A percentile compares a stretch with the other conserved stretches of the same genome.
Evolutionary conservation across 2,329 filamentous ascomycete species (phyloP).

Genomic region (Camptophora hylomeconis): DNA sequence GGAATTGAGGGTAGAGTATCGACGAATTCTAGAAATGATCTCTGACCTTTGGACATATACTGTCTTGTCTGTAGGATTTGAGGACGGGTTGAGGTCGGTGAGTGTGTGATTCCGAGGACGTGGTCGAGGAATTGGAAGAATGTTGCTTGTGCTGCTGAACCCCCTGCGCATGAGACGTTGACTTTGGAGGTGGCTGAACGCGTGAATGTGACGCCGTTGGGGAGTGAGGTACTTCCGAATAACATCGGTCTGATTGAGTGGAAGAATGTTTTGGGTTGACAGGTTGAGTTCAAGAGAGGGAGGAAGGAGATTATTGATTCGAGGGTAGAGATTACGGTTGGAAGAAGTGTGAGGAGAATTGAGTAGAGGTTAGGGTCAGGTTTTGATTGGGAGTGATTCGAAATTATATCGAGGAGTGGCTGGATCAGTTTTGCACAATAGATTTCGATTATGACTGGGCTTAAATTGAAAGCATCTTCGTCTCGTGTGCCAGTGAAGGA

Average conservation of each 20-base stretch:
- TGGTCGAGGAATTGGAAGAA: slow-evolving; percentile 10
- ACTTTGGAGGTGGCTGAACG: slow-evolving; percentile 1
- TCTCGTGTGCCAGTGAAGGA: slow-evolving; percentile 8
- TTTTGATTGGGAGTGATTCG: too few relatives aligned
- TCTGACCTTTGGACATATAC: slow-evolving; percentile 8
- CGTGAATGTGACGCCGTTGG: slow-evolving; percentile 3
- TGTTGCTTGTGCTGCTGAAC: slow-evolving; percentile 7
- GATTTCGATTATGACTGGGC: slow-evolving; percentile 7
- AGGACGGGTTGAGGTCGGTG: too few relatives aligned
- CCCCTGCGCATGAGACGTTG: slow-evolving; percentile 5
- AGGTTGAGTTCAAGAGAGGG: slow-evolving; percentile 3
- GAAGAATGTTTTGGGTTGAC: slow-evolving; percentile 7
- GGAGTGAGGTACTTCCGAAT: slow-evolving; percentile 4
- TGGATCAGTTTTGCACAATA: too few relatives aligned
- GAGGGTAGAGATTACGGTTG: slow-evolving; percentile 4
- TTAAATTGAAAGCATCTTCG: slow-evolving; percentile 8
- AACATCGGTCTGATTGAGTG: slow-evolving; percentile 7
- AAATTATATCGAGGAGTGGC: too few relatives aligned
- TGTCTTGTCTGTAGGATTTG: slow-evolving; percentile 6
- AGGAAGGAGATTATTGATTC: slow-evolving; percentile 4
- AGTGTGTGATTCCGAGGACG: slow-evolving; percentile 8
- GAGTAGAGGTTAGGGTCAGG: slow-evolving; percentile 3
- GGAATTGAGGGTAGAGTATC: slow-evolving; percentile 5
- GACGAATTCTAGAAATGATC: slow-evolving; percentile 7
- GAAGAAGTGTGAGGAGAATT: slow-evolving; percentile 4